These are phyloP conservation scores for Hypoxylon sp. DNA, from an alignment of 2,329 filamentous ascomycete genomes.

Conservation along the genomic window DNA sequence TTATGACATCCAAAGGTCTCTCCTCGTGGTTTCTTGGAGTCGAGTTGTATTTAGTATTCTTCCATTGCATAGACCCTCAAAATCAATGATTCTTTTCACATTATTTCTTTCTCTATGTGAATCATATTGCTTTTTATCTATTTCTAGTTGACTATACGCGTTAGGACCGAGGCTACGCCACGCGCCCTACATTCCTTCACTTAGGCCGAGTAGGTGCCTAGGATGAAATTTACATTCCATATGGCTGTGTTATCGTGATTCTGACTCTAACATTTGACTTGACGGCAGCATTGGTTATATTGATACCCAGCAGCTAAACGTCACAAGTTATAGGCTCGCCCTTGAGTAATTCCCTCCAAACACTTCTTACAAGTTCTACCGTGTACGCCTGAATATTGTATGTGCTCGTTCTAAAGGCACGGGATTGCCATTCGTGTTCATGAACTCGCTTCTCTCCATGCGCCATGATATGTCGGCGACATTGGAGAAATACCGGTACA, in stretches of 20 bases:
- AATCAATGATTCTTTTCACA: neutral
- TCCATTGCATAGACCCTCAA: neutral
- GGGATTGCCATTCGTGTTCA: slow-evolving; percentile 57
- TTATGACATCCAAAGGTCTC: slow-evolving; percentile 37
- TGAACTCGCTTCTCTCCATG: slow-evolving; percentile 46
- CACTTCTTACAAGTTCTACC: neutral
- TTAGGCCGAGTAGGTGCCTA: too few relatives aligned
- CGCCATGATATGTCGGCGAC: slow-evolving; percentile 48
- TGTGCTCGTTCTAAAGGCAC: slow-evolving; percentile 51
- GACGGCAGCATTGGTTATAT: neutral
- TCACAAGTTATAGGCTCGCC: too few relatives aligned
- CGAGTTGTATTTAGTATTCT: slow-evolving; percentile 39
- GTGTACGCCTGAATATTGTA: neutral
- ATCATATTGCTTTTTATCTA: neutral
- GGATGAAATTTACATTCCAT: too few relatives aligned
- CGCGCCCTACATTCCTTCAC: too few relatives aligned
- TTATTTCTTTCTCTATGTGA: neutral
- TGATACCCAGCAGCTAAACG: neutral
- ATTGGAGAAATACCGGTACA: slow-evolving; percentile 54
- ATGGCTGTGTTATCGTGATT: neutral
- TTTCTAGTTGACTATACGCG: neutral
- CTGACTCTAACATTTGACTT: neutral
- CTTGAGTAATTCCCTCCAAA: neutral
- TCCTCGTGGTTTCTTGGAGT: slow-evolving; percentile 38
- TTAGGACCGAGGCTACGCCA: neutral